phyloP scores from a whole-genome alignment of 192 early-diverging fungal genomes.

The Diversispora eburnea region DNA sequence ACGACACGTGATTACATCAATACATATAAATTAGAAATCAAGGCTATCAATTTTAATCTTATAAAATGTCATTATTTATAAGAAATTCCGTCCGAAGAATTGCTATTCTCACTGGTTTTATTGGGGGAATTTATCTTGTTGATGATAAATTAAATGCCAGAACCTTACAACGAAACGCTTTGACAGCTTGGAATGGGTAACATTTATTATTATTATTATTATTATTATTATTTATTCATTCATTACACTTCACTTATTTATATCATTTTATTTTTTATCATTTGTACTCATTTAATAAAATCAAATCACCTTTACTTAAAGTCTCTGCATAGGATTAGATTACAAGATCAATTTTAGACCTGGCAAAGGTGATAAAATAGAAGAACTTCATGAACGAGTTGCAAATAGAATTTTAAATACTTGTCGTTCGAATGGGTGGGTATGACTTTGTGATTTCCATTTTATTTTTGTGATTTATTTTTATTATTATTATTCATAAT shows the following conservation, averaged over 20 bases:
- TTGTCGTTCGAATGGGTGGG: slow-evolving; percentile 71
- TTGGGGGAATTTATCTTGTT: slow-evolving; percentile 38
- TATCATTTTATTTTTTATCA: slow-evolving; percentile 18
- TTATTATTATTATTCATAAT: background rate
- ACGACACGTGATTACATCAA: too few species aligned
- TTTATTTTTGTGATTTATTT: background rate
- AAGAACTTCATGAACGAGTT: slow-evolving; percentile 67
- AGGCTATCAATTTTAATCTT: too few species aligned
- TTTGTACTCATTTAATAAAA: background rate
- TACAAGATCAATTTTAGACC: slow-evolving; percentile 85
- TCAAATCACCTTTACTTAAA: background rate
- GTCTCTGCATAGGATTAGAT: slow-evolving; percentile 52
- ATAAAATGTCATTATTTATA: slow-evolving; percentile 22
- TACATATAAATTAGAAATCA: too few species aligned
- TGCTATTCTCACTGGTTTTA: slow-evolving; percentile 25
- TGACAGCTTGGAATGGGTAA: slow-evolving; percentile 51
- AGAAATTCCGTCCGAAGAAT: slow-evolving; percentile 23
- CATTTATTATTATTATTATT: background rate
- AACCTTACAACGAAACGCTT: slow-evolving; percentile 42
- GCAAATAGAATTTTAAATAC: slow-evolving; percentile 70
- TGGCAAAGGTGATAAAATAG: slow-evolving; percentile 56
- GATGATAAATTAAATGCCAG: slow-evolving; percentile 49
- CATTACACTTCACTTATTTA: background rate
- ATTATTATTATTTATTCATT: background rate
- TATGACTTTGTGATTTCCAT: background rate